Conservation (phyloP, 2,329 filamentous ascomycete species). For the Neonectria hederae region DNA sequence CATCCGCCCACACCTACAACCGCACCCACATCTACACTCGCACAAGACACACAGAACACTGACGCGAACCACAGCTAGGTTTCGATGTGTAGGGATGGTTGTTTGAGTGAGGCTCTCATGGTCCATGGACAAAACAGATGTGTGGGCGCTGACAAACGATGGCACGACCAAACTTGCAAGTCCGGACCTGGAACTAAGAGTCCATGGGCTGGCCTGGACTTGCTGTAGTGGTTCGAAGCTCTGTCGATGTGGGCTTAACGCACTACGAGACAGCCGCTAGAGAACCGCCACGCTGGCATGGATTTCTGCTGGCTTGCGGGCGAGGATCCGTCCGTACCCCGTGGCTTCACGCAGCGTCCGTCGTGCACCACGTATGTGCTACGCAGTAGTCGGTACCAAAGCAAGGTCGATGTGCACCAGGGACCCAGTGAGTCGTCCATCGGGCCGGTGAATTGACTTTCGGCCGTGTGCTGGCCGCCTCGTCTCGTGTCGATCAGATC, state of each 20-base stretch:
- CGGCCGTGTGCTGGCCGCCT: slow-evolving; percentile 27
- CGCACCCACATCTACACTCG: too few relatives aligned
- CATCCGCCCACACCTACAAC: neutral
- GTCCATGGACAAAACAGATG: slow-evolving; percentile 6
- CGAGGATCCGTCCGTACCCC: neutral
- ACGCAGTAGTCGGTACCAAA: neutral
- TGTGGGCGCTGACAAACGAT: slow-evolving; percentile 4
- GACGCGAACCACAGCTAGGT: too few relatives aligned
- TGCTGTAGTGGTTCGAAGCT: slow-evolving; percentile 32
- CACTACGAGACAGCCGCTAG: slow-evolving; percentile 22
- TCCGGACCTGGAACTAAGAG: slow-evolving; percentile 22
- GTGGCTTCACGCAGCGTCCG: neutral
- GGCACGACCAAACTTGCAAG: slow-evolving; percentile 8
- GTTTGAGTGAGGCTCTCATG: slow-evolving; percentile 3
- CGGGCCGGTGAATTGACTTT: slow-evolving; percentile 39
- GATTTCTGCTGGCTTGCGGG: neutral
- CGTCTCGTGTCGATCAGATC: slow-evolving; percentile 44
- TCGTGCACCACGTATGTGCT: too few relatives aligned
- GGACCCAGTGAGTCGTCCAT: slow-evolving; percentile 11
- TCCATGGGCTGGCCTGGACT: slow-evolving; percentile 36
- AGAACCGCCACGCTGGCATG: slow-evolving; percentile 29
- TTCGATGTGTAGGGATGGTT: neutral
- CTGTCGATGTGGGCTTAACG: slow-evolving; percentile 29
- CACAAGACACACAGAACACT: neutral
- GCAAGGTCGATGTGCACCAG: slow-evolving; percentile 2